Conservation (phyloP, 306 rosid species). For the Cucurbita ficifolia region DNA sequence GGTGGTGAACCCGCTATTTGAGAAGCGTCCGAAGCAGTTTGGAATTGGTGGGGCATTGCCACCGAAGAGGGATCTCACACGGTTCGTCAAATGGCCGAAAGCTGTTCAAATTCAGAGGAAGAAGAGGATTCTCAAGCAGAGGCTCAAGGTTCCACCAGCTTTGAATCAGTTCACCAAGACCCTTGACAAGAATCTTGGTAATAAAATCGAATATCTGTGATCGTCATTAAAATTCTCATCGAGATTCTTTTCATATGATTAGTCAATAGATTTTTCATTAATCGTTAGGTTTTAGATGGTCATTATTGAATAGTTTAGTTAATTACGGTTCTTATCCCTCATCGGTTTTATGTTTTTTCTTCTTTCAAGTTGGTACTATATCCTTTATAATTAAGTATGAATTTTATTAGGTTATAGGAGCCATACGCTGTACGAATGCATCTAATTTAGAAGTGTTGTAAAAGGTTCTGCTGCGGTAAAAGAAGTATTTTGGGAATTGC, state of each 20-base stretch:
- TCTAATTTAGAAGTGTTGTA: background rate
- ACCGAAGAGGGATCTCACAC: slow-evolving; percentile 43
- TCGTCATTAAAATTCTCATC: background rate
- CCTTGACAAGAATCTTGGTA: slow-evolving; percentile 47
- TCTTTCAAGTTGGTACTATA: background rate
- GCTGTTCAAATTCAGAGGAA: slow-evolving; percentile 47
- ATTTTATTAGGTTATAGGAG: background rate
- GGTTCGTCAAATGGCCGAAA: slow-evolving; percentile 58
- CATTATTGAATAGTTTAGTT: background rate
- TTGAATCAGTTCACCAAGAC: slow-evolving; percentile 55
- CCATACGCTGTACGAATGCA: background rate
- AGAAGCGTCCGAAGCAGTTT: slow-evolving; percentile 54
- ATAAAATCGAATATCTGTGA: background rate
- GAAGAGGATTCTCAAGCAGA: slow-evolving; percentile 51
- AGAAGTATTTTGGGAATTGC: background rate
- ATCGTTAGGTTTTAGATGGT: background rate
- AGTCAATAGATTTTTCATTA: too few relatives aligned
- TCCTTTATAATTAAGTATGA: background rate
- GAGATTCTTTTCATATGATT: background rate
- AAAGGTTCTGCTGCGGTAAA: background rate
- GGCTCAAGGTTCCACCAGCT: slow-evolving; percentile 58
- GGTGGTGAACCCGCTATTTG: slow-evolving; percentile 42
- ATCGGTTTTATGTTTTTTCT: background rate
- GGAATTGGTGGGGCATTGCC: slow-evolving; percentile 57
- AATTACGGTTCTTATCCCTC: background rate